Base-by-base conservation (phyloP, 805 yeast genomes). In the Lachancea sp. region DNA sequence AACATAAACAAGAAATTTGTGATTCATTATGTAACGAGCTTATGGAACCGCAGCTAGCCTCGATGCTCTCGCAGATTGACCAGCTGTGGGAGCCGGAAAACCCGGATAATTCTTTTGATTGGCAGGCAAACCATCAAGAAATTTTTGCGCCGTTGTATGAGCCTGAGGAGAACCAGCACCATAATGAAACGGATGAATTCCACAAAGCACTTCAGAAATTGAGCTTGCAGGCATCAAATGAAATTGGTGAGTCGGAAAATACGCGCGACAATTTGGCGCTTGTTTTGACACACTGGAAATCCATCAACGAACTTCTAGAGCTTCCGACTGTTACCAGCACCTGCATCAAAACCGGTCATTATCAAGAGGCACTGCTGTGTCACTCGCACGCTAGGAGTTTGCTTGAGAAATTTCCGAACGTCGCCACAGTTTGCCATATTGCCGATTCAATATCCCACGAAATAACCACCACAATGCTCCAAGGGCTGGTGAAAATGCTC, bases 361-460 rank as follows among this genome's bases (percentile, higher is more conserved):
- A 89, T 56, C 83, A 87, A 24, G 95, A 88, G 54, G 88, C 96
- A 8, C 72, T 90, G 25, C 95, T 90, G 57, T 74, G 90, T 11
- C 82, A 88, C 9, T 73, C 83, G 22, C 78, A 84, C 52, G 78
- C 83, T 1, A 73, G 80, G 46, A 71, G 94, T 40, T 66, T 92
- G 18, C 67, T 72, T 0, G 75, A 79, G 13, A 69, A 94, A 43
- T 89, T 81, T 58, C 85, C 88, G 0, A 55, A 53, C 8, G 51
- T 59, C 5, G 36, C 36, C 3, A 46, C 54, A 8, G 42, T 59
- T 58, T 65, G 34, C 62, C 61, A 45, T 5, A 49, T 57, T 6
- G 48, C 52, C 22, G 41, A 47, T 8, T 48, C 48, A 20, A 60
- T 56, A 3, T 44, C 54, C 8, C 45, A 50, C n/a, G 63, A 58